Evolutionary conservation across 495 filamentous ascomycete genomes (phyloP), one percentile per base, ranked within the genome.

Genomic region (Sordaria brevicollis): DNA sequence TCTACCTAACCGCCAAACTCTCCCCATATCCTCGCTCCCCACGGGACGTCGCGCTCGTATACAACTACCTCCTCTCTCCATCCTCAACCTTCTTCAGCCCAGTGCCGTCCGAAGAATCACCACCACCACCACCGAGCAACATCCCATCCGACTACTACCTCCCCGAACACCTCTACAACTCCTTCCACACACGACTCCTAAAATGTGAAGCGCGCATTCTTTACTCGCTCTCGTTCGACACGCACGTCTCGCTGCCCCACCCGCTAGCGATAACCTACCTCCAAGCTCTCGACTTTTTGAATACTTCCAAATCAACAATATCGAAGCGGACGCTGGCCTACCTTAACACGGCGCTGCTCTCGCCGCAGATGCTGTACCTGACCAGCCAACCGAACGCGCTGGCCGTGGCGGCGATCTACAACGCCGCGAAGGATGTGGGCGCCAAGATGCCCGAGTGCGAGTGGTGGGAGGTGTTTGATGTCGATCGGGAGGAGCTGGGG

Each of bases 381-480:
- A 98, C 96, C 4, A 92, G 96, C 75, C 96, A 98, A 77, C 94
- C 95, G 29, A 86, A 89, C 68, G 86, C 88, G 29, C 82, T 99
- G 13, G 96, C 96, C 4, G 91, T 93, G 5, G 92, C 94, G 15
- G 91, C 94, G 4, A 89, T 96, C 19, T 99, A 98, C 77, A 86
- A 93, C 19, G 92, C 93, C 9, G 89, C 93, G n/a, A 86, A 91
- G 31, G 93, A 98, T 69, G 77, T 88, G 3, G 89, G 84, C 0
- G 86, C 90, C 35, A 92, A 91, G 77, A 83, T 98, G 79, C 91
- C 94, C 3, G 89, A 89, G 66, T 84, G 82, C 31, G 90, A 92
- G 66, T 99, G 95, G 95, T 99, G 95, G 95, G 93, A 96, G 80
- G 91, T 97, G 1, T 98, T 99, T 79, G 95, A 99, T 81, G 92